Evolutionary conservation across 371 early-diverging fungal species (phyloP).

Genomic region (Mucor indicus): DNA sequence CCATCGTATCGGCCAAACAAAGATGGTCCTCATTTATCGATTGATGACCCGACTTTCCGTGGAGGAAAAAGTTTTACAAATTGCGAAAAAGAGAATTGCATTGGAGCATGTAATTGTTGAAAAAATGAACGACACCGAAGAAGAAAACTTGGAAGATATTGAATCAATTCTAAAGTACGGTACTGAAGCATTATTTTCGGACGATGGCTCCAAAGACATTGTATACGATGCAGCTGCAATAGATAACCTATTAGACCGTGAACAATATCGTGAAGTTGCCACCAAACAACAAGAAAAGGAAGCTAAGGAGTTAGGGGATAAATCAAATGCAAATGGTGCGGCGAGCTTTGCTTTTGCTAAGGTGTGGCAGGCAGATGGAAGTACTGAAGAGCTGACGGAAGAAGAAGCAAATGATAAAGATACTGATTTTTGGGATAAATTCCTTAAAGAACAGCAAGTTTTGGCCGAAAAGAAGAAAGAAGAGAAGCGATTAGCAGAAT

Average conservation of each 20-base stretch:
- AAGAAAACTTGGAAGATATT: slow-evolving; percentile 57
- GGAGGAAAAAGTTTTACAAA: slow-evolving; percentile 75
- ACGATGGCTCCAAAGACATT: slow-evolving; percentile 52
- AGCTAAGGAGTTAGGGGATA: slow-evolving; percentile 14
- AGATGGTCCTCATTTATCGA: slow-evolving; percentile 80
- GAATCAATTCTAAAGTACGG: slow-evolving; percentile 79
- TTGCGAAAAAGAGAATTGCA: slow-evolving; percentile 82
- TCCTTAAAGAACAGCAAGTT: slow-evolving; percentile 24
- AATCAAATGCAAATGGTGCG: slow-evolving; percentile 4
- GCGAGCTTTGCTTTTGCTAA: slow-evolving; percentile 44
- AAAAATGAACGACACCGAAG: slow-evolving; percentile 61
- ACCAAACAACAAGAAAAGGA: slow-evolving; percentile 17
- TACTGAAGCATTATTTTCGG: slow-evolving; percentile 76
- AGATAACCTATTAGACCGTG: slow-evolving; percentile 66
- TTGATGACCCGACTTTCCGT: slow-evolving; percentile 79
- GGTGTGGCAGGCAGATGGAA: slow-evolving; percentile 36
- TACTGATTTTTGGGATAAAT: slow-evolving; percentile 49
- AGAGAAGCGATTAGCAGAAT: slow-evolving; percentile 10
- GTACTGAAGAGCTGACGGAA: slow-evolving; percentile 21
- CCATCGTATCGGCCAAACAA: slow-evolving; percentile 81
- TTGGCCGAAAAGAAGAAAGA: slow-evolving; percentile 13
- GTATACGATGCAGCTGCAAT: slow-evolving; percentile 58
- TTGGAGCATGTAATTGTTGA: slow-evolving; percentile 86
- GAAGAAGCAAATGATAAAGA: slow-evolving; percentile 12
- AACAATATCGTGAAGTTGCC: slow-evolving; percentile 17